These are phyloP conservation scores for Aspergillus sp. DNA, from an alignment of 2,329 filamentous ascomycete genomes.

Conservation along the genomic window DNA sequence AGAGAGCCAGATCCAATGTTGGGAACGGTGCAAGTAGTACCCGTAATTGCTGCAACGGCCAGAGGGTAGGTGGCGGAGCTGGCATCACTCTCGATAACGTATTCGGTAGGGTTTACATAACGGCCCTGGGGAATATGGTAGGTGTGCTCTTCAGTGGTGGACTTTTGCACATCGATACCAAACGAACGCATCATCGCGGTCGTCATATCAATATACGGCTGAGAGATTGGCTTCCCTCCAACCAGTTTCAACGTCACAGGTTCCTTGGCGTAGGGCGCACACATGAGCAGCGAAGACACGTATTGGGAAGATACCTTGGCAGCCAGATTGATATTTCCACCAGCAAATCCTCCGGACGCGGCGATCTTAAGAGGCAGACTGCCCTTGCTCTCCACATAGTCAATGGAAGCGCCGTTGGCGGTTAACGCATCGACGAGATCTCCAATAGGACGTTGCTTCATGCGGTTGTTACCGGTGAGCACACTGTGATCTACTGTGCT, in stretches of 20 bases:
- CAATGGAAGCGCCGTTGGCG: slow-evolving; percentile 80
- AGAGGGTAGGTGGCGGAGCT: slow-evolving; percentile 97
- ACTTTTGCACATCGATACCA: slow-evolving; percentile 76
- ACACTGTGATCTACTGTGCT: slow-evolving; percentile 66
- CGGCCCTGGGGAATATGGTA: slow-evolving; percentile 86
- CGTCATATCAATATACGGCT: slow-evolving; percentile 98
- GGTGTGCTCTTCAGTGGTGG: slow-evolving; percentile 77
- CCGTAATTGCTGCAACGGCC: slow-evolving; percentile 90
- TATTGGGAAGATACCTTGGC: slow-evolving; percentile 99
- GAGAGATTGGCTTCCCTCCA: slow-evolving; percentile 96
- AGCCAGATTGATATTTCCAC: slow-evolving; percentile 85
- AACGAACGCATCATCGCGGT: slow-evolving; percentile 96
- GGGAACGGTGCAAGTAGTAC: slow-evolving; percentile 90
- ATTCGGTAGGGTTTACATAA: slow-evolving; percentile 82
- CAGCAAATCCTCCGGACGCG: slow-evolving; percentile 78
- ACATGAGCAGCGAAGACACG: slow-evolving; percentile 95
- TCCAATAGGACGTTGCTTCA: slow-evolving; percentile 94
- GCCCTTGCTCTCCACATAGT: slow-evolving; percentile 79
- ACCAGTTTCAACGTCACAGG: slow-evolving; percentile 87
- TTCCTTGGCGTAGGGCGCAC: slow-evolving; percentile 91
- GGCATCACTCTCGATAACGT: slow-evolving; percentile 93
- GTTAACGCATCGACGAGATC: slow-evolving; percentile 87
- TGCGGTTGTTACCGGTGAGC: slow-evolving; percentile 89
- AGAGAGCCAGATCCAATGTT: slow-evolving; percentile 92
- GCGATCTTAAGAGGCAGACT: slow-evolving; percentile 82